phyloP scores from a whole-genome alignment of 2,329 filamentous ascomycete species.

The Talaromyces albobiverticillius region DNA sequence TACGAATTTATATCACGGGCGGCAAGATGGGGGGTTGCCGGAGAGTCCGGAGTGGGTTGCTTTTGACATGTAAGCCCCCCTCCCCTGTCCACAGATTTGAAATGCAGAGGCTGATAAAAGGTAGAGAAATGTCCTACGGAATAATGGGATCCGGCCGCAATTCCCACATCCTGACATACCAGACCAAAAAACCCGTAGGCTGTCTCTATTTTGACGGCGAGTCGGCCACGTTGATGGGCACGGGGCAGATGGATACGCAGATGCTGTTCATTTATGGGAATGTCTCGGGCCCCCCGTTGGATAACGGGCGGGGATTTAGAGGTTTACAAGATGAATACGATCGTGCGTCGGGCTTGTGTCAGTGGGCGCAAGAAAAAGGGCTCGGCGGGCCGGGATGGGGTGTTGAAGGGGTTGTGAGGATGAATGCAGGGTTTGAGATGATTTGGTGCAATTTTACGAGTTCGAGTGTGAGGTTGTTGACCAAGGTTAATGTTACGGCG shows the following conservation, averaged over 20 bases:
- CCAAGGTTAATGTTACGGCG: constrained; percentile 47
- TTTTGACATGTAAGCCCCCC: constrained; percentile 40
- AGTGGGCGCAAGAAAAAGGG: constrained; percentile 41
- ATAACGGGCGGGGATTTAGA: constrained; percentile 23
- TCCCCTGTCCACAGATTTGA: background rate
- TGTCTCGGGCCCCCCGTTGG: constrained; percentile 38
- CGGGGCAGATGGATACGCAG: constrained; percentile 48
- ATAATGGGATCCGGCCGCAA: constrained; percentile 48
- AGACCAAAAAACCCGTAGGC: constrained; percentile 42
- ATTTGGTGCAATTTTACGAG: constrained; percentile 54
- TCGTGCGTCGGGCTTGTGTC: constrained; percentile 47
- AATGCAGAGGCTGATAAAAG: background rate
- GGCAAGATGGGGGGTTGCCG: constrained; percentile 39
- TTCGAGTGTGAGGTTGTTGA: constrained; percentile 43
- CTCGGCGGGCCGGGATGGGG: constrained; percentile 49
- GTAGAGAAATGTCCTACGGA: constrained; percentile 50
- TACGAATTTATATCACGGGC: constrained; percentile 51
- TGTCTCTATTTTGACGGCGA: constrained; percentile 53
- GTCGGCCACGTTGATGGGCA: constrained; percentile 47
- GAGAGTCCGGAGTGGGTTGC: constrained; percentile 53
- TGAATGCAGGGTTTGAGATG: constrained; percentile 53
- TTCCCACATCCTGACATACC: constrained; percentile 49
- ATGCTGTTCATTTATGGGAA: constrained; percentile 52
- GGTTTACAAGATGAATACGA: constrained; percentile 48
- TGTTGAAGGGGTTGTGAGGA: constrained; percentile 50